Percentiles rank a stretch among this genome's conserved stretches.
These are phyloP conservation scores for Dendrobium catenatum DNA, from an alignment of 106 monocot genomes.

Conservation along the genomic window DNA sequence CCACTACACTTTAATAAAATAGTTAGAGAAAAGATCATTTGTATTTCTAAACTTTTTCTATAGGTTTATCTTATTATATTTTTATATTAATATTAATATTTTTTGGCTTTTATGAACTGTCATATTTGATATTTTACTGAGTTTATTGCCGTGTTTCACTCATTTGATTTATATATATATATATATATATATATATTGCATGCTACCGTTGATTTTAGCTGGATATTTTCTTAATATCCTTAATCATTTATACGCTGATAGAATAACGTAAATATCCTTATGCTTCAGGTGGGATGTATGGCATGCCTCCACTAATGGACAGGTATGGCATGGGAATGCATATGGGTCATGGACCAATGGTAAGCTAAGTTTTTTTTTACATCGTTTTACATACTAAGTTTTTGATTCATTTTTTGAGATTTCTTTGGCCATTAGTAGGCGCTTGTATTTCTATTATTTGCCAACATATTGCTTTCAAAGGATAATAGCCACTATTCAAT, in stretches of 20 bases:
- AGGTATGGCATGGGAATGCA: constrained; percentile 69
- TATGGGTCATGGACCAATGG: constrained; percentile 62
- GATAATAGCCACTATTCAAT: not conserved
- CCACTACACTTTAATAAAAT: too few relatives aligned
- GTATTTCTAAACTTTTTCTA: too few relatives aligned
- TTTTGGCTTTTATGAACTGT: not conserved
- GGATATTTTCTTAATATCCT: not conserved
- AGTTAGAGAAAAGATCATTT: too few relatives aligned
- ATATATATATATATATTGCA: too few relatives aligned
- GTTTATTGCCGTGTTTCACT: not conserved
- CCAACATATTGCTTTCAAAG: not conserved
- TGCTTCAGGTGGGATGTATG: constrained; percentile 85
- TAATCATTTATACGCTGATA: constrained; percentile 1
- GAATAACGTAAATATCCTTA: not conserved
- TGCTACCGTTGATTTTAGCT: not conserved
- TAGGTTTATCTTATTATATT: not conserved
- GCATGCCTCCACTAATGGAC: constrained; percentile 70
- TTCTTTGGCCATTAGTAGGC: not conserved
- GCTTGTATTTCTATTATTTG: not conserved
- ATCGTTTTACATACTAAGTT: not conserved
- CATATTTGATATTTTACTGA: too few relatives aligned
- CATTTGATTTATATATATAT: not conserved
- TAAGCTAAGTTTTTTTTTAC: constrained; percentile 15
- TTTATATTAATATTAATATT: not conserved
- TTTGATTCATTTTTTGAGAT: not conserved